Evolutionary conservation across 1,284 basidiomycete genomes (phyloP).

Genomic region (Neolentinus lepideus): DNA sequence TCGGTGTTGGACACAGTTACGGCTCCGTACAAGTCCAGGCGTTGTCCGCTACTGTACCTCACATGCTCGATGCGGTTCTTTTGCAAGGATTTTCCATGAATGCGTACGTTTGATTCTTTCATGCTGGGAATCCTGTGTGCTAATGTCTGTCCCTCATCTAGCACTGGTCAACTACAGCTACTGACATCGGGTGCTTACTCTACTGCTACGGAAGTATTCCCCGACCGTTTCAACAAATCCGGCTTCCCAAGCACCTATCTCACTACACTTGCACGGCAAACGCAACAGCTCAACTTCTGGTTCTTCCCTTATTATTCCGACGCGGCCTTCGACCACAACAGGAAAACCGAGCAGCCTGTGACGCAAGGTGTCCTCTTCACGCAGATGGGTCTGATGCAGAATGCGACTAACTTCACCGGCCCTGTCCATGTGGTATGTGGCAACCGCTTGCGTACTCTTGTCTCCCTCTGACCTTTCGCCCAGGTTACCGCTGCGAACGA

Average conservation of each 20-base stretch:
- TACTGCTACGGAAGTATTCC: slow-evolving; percentile 10
- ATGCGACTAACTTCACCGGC: slow-evolving; percentile 10
- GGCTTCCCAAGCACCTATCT: slow-evolving; percentile 9
- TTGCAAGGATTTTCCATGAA: slow-evolving; percentile 11
- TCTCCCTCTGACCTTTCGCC: neutral
- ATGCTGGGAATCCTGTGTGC: slow-evolving; percentile 2
- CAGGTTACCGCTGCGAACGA: slow-evolving; percentile 13
- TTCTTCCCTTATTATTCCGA: slow-evolving; percentile 12
- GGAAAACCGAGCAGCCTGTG: slow-evolving; percentile 11
- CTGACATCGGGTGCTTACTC: slow-evolving; percentile 9
- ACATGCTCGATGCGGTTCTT: slow-evolving; percentile 7
- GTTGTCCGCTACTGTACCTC: slow-evolving; percentile 6
- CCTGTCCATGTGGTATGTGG: slow-evolving; percentile 5
- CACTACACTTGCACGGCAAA: slow-evolving; percentile 7
- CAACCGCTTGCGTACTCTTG: neutral
- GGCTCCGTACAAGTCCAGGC: slow-evolving; percentile 11
- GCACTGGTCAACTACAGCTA: neutral
- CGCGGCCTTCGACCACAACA: slow-evolving; percentile 5
- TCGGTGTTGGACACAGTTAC: slow-evolving; percentile 13
- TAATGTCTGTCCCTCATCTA: neutral
- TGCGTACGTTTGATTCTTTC: neutral
- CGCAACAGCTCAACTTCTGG: slow-evolving; percentile 12
- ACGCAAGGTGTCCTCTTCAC: slow-evolving; percentile 14
- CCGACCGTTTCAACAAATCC: slow-evolving; percentile 8
- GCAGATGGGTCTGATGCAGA: slow-evolving; percentile 6